These are phyloP conservation scores for Smallanthus sonchifolius DNA, from an alignment of 129 eudicot species.

Conservation along the genomic window DNA sequence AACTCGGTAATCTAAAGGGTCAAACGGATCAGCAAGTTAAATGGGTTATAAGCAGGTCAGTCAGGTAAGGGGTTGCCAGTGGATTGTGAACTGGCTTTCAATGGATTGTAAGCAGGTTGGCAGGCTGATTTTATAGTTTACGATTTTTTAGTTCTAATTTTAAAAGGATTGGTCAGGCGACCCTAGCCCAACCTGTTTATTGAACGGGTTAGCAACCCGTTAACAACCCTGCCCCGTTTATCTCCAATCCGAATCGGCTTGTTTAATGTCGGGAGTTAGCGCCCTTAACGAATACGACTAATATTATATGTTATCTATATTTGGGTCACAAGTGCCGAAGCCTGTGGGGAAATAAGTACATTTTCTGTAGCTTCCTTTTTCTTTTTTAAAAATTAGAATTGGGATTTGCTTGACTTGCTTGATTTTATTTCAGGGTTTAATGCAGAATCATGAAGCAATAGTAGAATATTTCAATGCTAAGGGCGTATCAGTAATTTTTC, in stretches of 20 bases:
- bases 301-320: not conserved
- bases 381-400: not conserved
- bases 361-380: not conserved
- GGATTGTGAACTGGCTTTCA: not conserved
- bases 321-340: not conserved
- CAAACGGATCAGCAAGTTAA: not conserved
- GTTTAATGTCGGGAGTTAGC: not conserved
- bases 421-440: conserved; percentile 51
- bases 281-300: not conserved
- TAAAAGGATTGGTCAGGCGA: not conserved
- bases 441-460: conserved; percentile 88
- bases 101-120: not conserved
- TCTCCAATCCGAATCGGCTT: not conserved
- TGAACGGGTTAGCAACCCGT: not conserved
- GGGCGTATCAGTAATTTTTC: conserved; percentile 80
- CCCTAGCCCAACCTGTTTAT: not conserved
- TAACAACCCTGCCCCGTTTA: not conserved
- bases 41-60: not conserved
- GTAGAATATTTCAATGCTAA: conserved; percentile 57
- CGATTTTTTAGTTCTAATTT: not conserved
- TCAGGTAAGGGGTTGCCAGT: not conserved
- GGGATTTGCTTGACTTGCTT: not conserved
- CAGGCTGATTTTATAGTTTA: not conserved
- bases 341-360: not conserved
- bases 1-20: not conserved